Evolutionary conservation across 768 basidiomycete genomes (phyloP).

Genomic region (Mycena polygramma): DNA sequence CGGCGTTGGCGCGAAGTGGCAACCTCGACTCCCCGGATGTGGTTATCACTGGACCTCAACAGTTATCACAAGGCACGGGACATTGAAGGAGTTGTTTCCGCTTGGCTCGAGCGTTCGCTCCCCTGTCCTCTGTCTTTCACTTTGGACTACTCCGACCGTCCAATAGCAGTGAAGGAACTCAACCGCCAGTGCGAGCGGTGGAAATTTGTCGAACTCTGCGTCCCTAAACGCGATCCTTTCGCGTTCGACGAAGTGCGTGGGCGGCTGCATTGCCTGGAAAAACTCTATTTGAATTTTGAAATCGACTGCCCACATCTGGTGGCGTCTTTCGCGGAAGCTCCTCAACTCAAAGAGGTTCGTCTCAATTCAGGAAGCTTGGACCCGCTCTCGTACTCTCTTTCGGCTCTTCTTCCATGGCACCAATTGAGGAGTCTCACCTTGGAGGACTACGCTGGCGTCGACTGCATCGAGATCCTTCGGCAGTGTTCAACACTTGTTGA

Average conservation of each 20-base stretch:
- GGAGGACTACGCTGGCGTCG: not conserved
- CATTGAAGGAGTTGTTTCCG: not conserved
- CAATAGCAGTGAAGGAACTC: not conserved
- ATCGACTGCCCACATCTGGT: not conserved
- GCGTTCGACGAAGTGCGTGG: constrained; percentile 7
- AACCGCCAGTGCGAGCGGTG: constrained; percentile 18
- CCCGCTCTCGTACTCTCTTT: too few species aligned
- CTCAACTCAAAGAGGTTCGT: constrained; percentile 5
- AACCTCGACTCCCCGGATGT: constrained; percentile 9
- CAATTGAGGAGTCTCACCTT: constrained; percentile 14
- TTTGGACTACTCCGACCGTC: not conserved
- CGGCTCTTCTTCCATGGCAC: constrained; percentile 5
- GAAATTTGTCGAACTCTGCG: not conserved
- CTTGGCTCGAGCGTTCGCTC: constrained; percentile 6
- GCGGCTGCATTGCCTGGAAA: not conserved
- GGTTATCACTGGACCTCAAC: not conserved
- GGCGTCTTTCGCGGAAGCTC: constrained; percentile 5
- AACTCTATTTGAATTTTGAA: not conserved
- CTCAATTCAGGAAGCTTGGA: too few species aligned
- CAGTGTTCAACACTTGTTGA: constrained; percentile 7
- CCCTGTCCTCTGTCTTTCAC: constrained; percentile 10
- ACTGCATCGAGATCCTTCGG: constrained; percentile 4
- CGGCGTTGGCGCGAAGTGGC: constrained; percentile 14
- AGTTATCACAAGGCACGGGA: not conserved
- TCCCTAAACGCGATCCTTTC: not conserved